Evolutionary conservation across 345 rosid genomes (phyloP).

Genomic region (Gossypium australe): DNA sequence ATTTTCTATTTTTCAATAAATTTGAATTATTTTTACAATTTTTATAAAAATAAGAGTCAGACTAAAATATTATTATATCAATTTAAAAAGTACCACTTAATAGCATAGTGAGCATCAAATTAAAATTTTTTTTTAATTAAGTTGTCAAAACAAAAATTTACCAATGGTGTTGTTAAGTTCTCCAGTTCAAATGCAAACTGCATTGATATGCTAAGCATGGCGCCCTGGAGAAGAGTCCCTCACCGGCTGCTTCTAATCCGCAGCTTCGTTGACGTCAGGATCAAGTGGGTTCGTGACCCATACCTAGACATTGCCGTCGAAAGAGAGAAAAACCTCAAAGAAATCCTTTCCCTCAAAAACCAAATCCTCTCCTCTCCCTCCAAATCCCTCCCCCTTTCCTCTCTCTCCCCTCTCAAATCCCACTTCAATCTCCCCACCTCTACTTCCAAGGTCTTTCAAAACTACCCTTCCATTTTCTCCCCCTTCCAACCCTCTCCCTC

Average conservation of each 20-base stretch:
- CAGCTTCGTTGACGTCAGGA: conserved; percentile 51
- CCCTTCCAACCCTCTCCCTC: conserved; percentile 64
- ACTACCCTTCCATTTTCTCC: conserved; percentile 45
- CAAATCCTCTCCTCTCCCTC: conserved; percentile 54
- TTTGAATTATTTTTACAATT: no score
- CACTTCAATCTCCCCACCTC: conserved; percentile 38
- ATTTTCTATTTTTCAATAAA: no score
- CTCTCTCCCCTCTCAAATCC: conserved; percentile 51
- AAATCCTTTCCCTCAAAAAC: conserved; percentile 52
- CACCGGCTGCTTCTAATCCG: conserved; percentile 36
- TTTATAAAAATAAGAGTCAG: no score
- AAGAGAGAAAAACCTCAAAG: conserved; percentile 58
- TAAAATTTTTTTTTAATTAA: no score
- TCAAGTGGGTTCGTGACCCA: conserved; percentile 71
- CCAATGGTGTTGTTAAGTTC: no score
- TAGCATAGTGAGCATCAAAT: no score
- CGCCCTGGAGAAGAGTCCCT: conserved; percentile 9
- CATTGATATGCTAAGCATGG: no score
- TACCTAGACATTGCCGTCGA: conserved; percentile 48
- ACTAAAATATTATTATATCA: no score
- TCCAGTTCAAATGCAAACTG: no score
- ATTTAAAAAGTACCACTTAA: no score
- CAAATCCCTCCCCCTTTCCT: conserved; percentile 54
- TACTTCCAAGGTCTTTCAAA: conserved; percentile 37
- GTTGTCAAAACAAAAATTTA: no score